Percentiles rank a stretch among this genome's conserved stretches.
Conservation (phyloP, 441 rosid species). For the Rhodomyrtus psidioides region DNA sequence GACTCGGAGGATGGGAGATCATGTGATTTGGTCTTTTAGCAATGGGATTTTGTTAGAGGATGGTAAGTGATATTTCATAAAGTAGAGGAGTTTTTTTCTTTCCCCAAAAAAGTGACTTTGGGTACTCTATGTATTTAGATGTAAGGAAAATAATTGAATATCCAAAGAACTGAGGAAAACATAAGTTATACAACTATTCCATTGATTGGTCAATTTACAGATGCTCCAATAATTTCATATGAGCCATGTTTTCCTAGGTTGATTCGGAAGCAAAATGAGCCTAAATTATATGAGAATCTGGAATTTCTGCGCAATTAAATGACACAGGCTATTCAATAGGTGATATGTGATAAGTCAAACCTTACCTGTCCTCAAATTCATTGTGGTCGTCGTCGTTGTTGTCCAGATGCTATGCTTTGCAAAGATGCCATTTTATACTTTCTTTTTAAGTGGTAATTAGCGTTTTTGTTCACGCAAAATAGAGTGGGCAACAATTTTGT, state of each 20-base stretch:
- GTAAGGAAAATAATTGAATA: neutral
- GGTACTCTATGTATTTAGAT: neutral
- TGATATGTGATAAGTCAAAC: neutral
- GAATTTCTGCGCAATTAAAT: neutral
- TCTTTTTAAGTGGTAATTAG: neutral
- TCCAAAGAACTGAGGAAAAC: neutral
- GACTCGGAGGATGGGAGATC: neutral
- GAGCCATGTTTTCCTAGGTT: neutral
- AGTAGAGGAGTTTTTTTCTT: neutral
- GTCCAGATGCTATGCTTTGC: neutral
- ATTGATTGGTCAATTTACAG: neutral
- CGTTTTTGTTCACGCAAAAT: neutral
- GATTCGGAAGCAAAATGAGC: neutral
- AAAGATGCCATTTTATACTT: neutral
- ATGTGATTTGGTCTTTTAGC: neutral
- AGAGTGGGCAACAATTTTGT: neutral
- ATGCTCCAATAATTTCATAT: neutral
- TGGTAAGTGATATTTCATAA: neutral
- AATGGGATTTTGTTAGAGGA: neutral
- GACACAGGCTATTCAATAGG: neutral
- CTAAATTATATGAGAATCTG: neutral
- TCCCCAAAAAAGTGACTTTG: neutral
- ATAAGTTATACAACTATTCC: neutral
- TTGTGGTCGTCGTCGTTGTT: neutral
- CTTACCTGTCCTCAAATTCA: neutral